Base-by-base conservation (phyloP, 2,329 filamentous ascomycete species). In the Aspergillus ibericus region DNA sequence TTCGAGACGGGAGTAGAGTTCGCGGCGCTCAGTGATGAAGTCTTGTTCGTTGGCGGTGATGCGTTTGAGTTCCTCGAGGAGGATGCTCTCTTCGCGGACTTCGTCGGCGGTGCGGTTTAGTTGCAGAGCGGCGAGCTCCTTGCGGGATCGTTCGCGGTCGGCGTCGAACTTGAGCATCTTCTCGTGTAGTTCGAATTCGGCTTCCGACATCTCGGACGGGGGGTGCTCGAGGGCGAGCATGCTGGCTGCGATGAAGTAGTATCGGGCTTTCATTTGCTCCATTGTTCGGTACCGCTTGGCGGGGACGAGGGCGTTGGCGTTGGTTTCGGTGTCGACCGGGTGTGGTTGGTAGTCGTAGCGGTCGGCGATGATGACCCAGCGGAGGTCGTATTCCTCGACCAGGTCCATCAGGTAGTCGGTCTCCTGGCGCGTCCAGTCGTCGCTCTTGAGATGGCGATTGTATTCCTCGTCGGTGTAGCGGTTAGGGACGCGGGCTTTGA, bases 351-450 rank as follows among this genome's bases (percentile, higher is more conserved):
- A 96, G 55, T 96, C 91, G 77, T 97, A 99, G 58, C 93, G 90
- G 74, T 99, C 95, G 81, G 89, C 91, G 60, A 99, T 91, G 15
- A 98, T 75, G 3, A 93, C 84, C 92, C 95, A 99, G 65, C 95
- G 88, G 60, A 96, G 82, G 70, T 96, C 92, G 70, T 88, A 96
- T 48, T 93, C 89, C 58, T 83, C 83, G 13, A 86, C 90, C 35
- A 93, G 73, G 3, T 85, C 80, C 72, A 98, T 84, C 62, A 99
- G 77, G 71, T 97, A 97, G 72, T 97, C 92, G 8, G 95, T 99
- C 77, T 99, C 95, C 68, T 95, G 89, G 69, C 89, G 91, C 13
- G 90, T 88, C 95, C 95, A 99, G 66, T 93, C 88, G 13, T 85
- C 80, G 70, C 82, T 89, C 66, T 87, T 83, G 52, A 99, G 77